phyloP scores from a whole-genome alignment of 768 basidiomycete genomes.

The Lentinus tigrinus region DNA sequence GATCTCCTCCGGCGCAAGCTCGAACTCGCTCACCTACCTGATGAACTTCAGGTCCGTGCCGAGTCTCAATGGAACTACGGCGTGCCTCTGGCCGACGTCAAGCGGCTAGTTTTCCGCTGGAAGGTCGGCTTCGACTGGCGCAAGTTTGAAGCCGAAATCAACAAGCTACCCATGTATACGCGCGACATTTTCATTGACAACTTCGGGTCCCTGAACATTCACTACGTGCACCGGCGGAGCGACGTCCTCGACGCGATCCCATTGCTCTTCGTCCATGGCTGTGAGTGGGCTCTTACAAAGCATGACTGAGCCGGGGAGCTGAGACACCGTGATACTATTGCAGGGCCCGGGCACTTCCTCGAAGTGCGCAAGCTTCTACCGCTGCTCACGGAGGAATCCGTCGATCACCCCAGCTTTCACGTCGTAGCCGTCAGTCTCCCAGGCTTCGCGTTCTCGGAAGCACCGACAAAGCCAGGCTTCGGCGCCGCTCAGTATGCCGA shows the following conservation, averaged over 20 bases:
- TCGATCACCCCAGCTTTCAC: constrained; percentile 56
- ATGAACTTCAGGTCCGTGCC: constrained; percentile 17
- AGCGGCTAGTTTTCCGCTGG: constrained; percentile 51
- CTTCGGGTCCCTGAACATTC: constrained; percentile 49
- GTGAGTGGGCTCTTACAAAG: constrained; percentile 29
- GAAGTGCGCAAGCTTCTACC: constrained; percentile 60
- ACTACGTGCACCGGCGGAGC: constrained; percentile 54
- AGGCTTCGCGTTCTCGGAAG: constrained; percentile 62
- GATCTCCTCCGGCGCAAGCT: constrained; percentile 25
- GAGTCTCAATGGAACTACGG: constrained; percentile 30
- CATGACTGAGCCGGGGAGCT: not conserved
- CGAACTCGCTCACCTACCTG: constrained; percentile 25
- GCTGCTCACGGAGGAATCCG: constrained; percentile 40
- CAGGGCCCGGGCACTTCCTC: constrained; percentile 63
- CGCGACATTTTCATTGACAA: constrained; percentile 47
- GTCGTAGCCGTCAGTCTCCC: constrained; percentile 60
- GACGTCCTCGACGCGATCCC: constrained; percentile 7
- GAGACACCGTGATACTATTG: not conserved
- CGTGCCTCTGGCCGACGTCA: constrained; percentile 45
- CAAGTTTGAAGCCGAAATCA: constrained; percentile 48
- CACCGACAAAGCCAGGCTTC: constrained; percentile 53
- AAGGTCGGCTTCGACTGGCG: constrained; percentile 56
- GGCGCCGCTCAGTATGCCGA: constrained; percentile 51
- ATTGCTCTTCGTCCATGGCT: constrained; percentile 61
- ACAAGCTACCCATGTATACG: constrained; percentile 58